These are phyloP conservation scores for Heterobasidion occidentale DNA, from an alignment of 1,284 basidiomycete species.

Conservation along the genomic window DNA sequence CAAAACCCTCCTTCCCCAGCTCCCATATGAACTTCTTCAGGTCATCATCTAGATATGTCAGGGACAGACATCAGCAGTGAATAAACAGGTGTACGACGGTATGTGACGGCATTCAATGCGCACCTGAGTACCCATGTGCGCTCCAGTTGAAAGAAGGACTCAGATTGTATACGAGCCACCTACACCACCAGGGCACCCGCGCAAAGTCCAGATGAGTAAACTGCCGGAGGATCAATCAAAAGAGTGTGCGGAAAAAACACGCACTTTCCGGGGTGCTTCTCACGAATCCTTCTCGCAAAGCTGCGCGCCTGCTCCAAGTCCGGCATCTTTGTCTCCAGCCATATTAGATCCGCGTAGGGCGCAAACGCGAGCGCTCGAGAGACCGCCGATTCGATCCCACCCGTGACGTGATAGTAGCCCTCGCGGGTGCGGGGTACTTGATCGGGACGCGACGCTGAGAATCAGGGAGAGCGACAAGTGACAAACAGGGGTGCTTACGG, in stretches of 20 bases:
- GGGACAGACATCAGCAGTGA: background rate
- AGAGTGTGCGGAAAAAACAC: background rate
- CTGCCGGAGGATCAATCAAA: background rate
- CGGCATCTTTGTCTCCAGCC: conserved; percentile 88
- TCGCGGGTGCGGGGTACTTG: conserved; percentile 82
- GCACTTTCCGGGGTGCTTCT: conserved; percentile 64
- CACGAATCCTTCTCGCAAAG: conserved; percentile 74
- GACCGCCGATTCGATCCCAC: conserved; percentile 57
- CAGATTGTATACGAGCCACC: conserved; percentile 88
- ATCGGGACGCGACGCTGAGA: conserved; percentile 1
- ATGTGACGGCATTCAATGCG: conserved; percentile 6
- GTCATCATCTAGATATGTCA: conserved; percentile 42
- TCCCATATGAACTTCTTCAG: conserved; percentile 90
- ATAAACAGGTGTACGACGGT: too few species aligned
- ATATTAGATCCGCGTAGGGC: conserved; percentile 78
- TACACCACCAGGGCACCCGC: conserved; percentile 23
- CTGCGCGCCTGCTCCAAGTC: conserved; percentile 73
- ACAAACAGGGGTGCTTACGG: conserved; percentile 33
- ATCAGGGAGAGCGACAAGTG: background rate
- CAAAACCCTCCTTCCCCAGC: conserved; percentile 84
- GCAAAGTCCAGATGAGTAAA: background rate
- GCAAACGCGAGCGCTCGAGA: conserved; percentile 70
- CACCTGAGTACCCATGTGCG: conserved; percentile 72
- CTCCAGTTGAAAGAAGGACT: conserved; percentile 94
- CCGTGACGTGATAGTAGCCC: conserved; percentile 86